These are phyloP conservation scores for Solanum paucissectum DNA, from an alignment of 257 asterid species.

Conservation along the genomic window DNA sequence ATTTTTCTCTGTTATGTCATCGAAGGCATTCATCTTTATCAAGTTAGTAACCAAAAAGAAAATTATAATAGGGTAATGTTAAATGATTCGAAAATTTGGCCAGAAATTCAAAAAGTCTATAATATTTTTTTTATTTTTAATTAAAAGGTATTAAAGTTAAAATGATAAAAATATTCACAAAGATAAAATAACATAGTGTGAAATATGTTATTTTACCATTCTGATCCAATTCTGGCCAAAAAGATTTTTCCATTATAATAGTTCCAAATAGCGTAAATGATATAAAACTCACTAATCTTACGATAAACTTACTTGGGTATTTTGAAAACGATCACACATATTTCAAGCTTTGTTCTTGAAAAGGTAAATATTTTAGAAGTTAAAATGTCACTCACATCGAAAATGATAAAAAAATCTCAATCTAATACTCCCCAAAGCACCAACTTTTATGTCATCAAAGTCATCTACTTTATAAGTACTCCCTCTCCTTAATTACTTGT, in stretches of 20 bases:
- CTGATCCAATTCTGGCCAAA: rapidly evolving
- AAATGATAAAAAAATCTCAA: too few species aligned
- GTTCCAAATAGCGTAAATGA: neutral
- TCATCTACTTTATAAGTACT: neutral
- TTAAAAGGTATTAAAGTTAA: too few species aligned
- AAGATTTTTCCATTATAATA: too few species aligned
- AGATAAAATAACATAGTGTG: too few species aligned
- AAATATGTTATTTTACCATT: too few species aligned
- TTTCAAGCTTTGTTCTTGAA: neutral
- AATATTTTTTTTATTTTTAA: too few species aligned
- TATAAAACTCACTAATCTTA: neutral
- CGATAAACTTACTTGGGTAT: neutral
- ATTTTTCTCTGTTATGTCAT: neutral
- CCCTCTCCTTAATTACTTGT: too few species aligned
- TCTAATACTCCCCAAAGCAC: neutral
- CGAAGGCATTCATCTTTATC: neutral
- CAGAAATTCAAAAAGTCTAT: too few species aligned
- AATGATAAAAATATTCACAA: too few species aligned
- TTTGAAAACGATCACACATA: neutral
- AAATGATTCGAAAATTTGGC: too few species aligned
- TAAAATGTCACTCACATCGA: neutral
- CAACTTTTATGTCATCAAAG: neutral
- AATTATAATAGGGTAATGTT: neutral
- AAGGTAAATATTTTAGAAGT: too few species aligned
- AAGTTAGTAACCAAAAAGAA: neutral